Evolutionary conservation across 2,329 filamentous ascomycete species (phyloP).

Genomic region (Pseudogymnoascus sp.): DNA sequence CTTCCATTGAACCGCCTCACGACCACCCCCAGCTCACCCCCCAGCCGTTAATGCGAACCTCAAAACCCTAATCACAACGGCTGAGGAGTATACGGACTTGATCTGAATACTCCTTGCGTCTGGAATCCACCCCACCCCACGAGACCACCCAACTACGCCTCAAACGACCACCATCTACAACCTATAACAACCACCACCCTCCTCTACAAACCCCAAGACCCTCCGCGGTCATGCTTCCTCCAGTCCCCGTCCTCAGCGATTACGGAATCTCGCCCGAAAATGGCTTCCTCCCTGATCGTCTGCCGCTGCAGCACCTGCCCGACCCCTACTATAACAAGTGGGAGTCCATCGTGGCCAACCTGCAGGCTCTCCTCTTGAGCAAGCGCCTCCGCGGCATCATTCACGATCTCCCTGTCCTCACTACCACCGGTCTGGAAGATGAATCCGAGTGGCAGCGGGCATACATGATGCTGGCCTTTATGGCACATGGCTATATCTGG

Average conservation of each 20-base stretch:
- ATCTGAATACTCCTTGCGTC: slow-evolving; percentile 62
- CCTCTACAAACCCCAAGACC: slow-evolving; percentile 17
- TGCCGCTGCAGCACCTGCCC: slow-evolving; percentile 73
- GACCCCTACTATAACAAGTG: slow-evolving; percentile 92
- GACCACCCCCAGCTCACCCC: background rate
- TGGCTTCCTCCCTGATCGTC: slow-evolving; percentile 80
- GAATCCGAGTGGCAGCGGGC: slow-evolving; percentile 91
- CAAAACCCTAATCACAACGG: slow-evolving; percentile 39
- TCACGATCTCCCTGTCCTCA: slow-evolving; percentile 75
- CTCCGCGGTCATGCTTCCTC: slow-evolving; percentile 42
- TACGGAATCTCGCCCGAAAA: slow-evolving; percentile 73
- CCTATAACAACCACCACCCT: background rate
- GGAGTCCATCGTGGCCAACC: slow-evolving; percentile 79
- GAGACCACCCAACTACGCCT: background rate
- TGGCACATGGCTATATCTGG: slow-evolving; percentile 95
- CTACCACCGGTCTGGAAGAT: slow-evolving; percentile 71
- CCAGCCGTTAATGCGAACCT: background rate
- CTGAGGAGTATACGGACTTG: slow-evolving; percentile 55
- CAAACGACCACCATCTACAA: background rate
- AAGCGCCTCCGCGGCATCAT: slow-evolving; percentile 75
- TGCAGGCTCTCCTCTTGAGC: slow-evolving; percentile 81
- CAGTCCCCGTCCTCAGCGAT: slow-evolving; percentile 60
- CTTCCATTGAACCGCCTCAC: background rate
- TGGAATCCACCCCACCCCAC: slow-evolving; percentile 35
- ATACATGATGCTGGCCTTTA: slow-evolving; percentile 84